Conservation (phyloP, 192 early-diverging fungal genomes). For the Linderina pennispora region DNA sequence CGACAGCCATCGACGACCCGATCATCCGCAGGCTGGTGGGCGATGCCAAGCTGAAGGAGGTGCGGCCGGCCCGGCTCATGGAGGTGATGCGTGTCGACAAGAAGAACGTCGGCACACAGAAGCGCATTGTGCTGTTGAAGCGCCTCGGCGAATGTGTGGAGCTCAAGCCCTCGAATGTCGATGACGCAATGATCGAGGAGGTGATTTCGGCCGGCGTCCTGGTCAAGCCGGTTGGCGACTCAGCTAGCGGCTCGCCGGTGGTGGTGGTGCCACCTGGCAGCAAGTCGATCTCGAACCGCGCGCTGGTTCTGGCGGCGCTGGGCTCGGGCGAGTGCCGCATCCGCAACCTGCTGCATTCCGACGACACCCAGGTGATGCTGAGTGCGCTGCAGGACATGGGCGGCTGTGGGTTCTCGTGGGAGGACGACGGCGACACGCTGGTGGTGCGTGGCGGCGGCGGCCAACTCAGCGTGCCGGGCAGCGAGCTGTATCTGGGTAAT, state of each 20-base stretch:
- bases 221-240: constrained; percentile 54
- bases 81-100: constrained; percentile 93
- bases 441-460: constrained; percentile 78
- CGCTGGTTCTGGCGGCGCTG: constrained; percentile 84
- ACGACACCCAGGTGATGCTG: constrained; percentile 98
- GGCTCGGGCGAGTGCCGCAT: constrained; percentile 76
- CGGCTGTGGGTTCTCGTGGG: constrained; percentile 83
- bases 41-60: constrained; percentile 52
- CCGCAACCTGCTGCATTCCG: constrained; percentile 86
- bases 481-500: constrained; percentile 91
- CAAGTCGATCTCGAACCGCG: constrained; percentile 98
- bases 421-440: constrained; percentile 86
- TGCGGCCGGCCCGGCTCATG: constrained; percentile 76
- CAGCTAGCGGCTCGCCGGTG: constrained; percentile 3
- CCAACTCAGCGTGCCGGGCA: constrained; percentile 60
- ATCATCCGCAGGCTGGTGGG: constrained; percentile 57
- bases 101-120: constrained; percentile 89
- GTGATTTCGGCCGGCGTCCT: constrained; percentile 71
- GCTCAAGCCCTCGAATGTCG: constrained; percentile 71
- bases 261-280: constrained; percentile 76
- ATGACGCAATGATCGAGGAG: constrained; percentile 79
- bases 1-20: constrained; percentile 78
- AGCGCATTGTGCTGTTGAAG: constrained; percentile 82
- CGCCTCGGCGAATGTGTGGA: constrained; percentile 83
- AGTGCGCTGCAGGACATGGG: constrained; percentile 83